These are phyloP conservation scores for Sporormia fimetaria DNA, from an alignment of 495 filamentous ascomycete species.

Conservation along the genomic window DNA sequence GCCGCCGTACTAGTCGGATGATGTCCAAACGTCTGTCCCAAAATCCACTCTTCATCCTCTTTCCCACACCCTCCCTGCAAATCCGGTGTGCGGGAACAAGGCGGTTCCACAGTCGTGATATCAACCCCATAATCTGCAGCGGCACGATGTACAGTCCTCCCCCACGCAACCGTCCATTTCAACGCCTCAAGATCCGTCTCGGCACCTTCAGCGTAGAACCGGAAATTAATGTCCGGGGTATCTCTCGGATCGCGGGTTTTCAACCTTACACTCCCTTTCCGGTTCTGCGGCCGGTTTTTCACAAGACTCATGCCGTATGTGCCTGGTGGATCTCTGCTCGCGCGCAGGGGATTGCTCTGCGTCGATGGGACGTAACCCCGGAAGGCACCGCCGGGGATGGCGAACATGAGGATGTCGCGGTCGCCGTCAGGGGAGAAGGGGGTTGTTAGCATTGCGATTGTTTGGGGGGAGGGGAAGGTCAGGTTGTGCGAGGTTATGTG, in stretches of 20 bases:
- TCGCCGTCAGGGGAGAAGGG: conserved; percentile 14
- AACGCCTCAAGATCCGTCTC: conserved; percentile 14
- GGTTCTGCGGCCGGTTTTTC: conserved; percentile 20
- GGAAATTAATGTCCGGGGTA: conserved; percentile 20
- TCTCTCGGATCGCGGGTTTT: conserved; percentile 14
- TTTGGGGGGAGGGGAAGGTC: conserved; percentile 8
- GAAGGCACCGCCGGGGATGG: conserved; percentile 15
- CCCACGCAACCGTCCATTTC: conserved; percentile 20
- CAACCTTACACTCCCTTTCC: conserved; percentile 12
- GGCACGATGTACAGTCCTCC: conserved; percentile 14
- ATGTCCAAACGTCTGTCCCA: conserved; percentile 22
- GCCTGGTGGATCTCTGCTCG: conserved; percentile 1
- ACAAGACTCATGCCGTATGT: conserved; percentile 20
- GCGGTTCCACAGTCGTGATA: conserved; percentile 10
- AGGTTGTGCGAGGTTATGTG: neutral
- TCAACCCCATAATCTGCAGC: conserved; percentile 2
- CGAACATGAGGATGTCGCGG: conserved; percentile 15
- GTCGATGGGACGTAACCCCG: conserved; percentile 20
- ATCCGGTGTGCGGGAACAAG: conserved; percentile 12
- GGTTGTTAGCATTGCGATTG: conserved; percentile 13
- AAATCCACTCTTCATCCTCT: conserved; percentile 18
- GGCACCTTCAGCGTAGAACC: conserved; percentile 11
- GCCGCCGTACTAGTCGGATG: conserved; percentile 17
- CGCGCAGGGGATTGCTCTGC: conserved; percentile 11
- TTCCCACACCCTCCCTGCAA: conserved; percentile 14